Evolutionary conservation across 2,329 filamentous ascomycete genomes (phyloP), one percentile per base, ranked within the genome.

Genomic region (Sclerotinia sclerotiorum): DNA sequence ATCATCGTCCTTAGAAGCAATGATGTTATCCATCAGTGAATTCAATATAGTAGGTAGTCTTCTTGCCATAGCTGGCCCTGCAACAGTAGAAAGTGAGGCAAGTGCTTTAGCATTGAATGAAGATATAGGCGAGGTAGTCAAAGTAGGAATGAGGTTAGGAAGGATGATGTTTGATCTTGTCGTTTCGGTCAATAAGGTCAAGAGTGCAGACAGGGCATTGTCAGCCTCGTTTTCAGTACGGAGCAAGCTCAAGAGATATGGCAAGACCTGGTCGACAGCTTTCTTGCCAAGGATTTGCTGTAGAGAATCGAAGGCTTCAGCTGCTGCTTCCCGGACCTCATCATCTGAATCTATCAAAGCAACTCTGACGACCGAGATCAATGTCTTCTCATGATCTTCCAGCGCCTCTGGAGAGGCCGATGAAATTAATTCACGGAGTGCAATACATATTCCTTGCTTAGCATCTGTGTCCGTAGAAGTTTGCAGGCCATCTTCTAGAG

Each of bases 391-490:
- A 77, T 97, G 94, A 72, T 97, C 93, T 77, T 97, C 93, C 55
- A 99, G 84, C 49, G 93, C 89, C 70, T 99, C 95, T 42, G 90
- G 87, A 6, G 93, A 91, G 27, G 95, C 93, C 63, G 95, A 94
- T 21, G 90, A 86, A 72, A 99, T 97, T 67, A 99, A 88, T 79
- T 99, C 96, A 75, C 93, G 91, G 71, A 99, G 85, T 49, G 96
- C 95, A 77, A 99, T 92, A 79, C 95, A 98, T 72, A 99, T 99
- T 79, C 95, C 95, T 80, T 99, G 94, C 81, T 93, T 95, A 70
- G 94, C 91, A 81, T 98, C 94, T 51, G 91, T 90, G 79, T 98
- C 95, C 48, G 90, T 94, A 24, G 94, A 94, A 1, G 87, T 91
- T 74, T 95, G 89, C 67, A 99, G 84, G 49, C 94, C 93, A 78